Percentiles rank a stretch among this genome's conserved stretches.
Evolutionary conservation across 768 basidiomycete genomes (phyloP).

Genomic region (Boletus bicolor): DNA sequence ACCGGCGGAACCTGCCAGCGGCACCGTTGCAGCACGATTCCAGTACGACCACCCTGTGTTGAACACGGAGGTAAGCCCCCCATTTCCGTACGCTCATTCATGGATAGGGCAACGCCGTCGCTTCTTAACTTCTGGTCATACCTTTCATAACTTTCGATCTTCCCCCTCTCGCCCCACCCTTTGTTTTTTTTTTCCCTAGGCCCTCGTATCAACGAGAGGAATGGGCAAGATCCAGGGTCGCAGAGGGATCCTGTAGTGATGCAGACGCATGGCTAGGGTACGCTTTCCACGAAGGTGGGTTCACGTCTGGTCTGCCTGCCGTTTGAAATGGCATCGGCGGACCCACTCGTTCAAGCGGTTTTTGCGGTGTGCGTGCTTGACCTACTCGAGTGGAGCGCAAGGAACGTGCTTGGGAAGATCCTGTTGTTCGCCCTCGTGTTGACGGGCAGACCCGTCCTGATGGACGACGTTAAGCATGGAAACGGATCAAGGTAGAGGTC

Average conservation of each 20-base stretch:
- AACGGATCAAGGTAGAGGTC: not conserved
- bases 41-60: slow-evolving; percentile 70
- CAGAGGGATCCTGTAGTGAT: slow-evolving; percentile 51
- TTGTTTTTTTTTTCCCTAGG: slow-evolving; percentile 28
- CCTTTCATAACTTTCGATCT: not conserved
- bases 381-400: slow-evolving; percentile 35
- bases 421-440: slow-evolving; percentile 16
- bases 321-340: slow-evolving; percentile 43
- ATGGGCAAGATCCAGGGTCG: slow-evolving; percentile 59
- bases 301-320: slow-evolving; percentile 46
- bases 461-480: not conserved
- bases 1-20: slow-evolving; percentile 46
- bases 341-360: slow-evolving; percentile 24
- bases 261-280: slow-evolving; percentile 73
- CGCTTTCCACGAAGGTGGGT: slow-evolving; percentile 83
- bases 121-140: not conserved
- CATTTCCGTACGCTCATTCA: not conserved
- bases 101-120: not conserved
- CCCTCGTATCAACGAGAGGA: slow-evolving; percentile 39
- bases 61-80: slow-evolving; percentile 42
- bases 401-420: slow-evolving; percentile 30
- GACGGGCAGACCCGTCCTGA: slow-evolving; percentile 2
- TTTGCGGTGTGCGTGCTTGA: slow-evolving; percentile 37
- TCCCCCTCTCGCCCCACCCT: not conserved
- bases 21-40: slow-evolving; percentile 49